Evolutionary conservation across 2,329 filamentous ascomycete species (phyloP).

Genomic region (Juglanconis oblonga): DNA sequence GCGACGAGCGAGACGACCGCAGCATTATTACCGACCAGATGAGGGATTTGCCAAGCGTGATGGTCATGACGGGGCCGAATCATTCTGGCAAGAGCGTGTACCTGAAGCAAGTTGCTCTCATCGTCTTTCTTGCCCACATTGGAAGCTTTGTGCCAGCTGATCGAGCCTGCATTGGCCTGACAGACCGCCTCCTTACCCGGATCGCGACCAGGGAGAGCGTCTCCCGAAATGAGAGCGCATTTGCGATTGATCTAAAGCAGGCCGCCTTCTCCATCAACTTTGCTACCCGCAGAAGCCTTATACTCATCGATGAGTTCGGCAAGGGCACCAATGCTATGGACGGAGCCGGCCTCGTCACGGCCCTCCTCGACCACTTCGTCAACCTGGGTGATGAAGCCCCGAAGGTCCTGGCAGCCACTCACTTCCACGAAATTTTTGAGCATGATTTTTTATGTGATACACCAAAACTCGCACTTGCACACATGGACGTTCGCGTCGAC

Average conservation of each 20-base stretch:
- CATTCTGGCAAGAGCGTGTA: conserved; percentile 97
- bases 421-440: conserved; percentile 72
- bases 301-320: conserved; percentile 91
- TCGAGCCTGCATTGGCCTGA: conserved; percentile 74
- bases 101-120: conserved; percentile 86
- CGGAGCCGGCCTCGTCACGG: conserved; percentile 56
- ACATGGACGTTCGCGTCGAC: conserved; percentile 70
- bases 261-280: conserved; percentile 73
- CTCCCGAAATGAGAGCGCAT: conserved; percentile 58
- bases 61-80: conserved; percentile 89
- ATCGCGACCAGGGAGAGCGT: conserved; percentile 71
- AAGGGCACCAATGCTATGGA: conserved; percentile 60
- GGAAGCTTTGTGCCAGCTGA: conserved; percentile 88
- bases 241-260: conserved; percentile 81
- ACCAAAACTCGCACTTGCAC: conserved; percentile 54
- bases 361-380: conserved; percentile 56
- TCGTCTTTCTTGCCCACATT: conserved; percentile 88
- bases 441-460: conserved; percentile 51
- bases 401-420: conserved; percentile 59
- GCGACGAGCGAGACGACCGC: conserved; percentile 18
- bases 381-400: conserved; percentile 44
- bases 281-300: conserved; percentile 70
- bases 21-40: conserved; percentile 10
- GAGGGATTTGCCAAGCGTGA: conserved; percentile 54
- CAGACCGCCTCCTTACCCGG: conserved; percentile 87